Percentiles rank a stretch among this genome's conserved stretches.
Conservation (phyloP, 2,329 filamentous ascomycete species). For the Trichoderma sp. region DNA sequence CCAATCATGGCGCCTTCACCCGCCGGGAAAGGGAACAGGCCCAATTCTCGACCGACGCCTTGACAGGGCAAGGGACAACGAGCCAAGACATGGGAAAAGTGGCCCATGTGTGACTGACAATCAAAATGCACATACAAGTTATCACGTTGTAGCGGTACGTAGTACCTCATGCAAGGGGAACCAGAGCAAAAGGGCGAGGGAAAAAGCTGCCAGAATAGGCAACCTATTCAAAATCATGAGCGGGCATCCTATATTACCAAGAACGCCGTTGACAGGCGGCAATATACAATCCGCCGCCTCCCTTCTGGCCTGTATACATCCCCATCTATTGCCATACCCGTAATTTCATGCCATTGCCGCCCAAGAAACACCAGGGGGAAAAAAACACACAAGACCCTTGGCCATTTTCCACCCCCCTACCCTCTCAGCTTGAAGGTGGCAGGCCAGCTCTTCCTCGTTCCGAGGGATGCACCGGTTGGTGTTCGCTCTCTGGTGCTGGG, state of each 20-base stretch:
- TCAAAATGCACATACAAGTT: not conserved
- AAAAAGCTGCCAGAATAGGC: not conserved
- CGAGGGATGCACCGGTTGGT: constrained; percentile 47
- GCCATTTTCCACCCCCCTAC: not conserved
- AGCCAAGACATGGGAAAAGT: not conserved
- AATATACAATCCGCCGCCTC: not conserved
- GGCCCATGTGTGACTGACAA: not conserved
- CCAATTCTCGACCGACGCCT: constrained; percentile 6
- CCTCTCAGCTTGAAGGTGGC: constrained; percentile 17
- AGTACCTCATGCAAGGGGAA: not conserved
- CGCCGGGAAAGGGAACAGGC: constrained; percentile 16
- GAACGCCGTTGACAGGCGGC: not conserved
- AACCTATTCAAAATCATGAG: not conserved
- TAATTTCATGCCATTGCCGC: not conserved
- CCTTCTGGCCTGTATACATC: not conserved
- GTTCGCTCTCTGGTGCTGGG: constrained; percentile 53
- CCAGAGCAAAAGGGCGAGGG: not conserved
- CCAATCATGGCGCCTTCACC: constrained; percentile 10
- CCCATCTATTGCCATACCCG: not conserved
- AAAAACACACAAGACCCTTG: not conserved
- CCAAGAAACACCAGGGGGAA: not conserved
- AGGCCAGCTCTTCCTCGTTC: constrained; percentile 36
- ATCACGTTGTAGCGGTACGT: not conserved
- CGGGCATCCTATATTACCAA: constrained; percentile 12
- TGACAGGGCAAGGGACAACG: not conserved